Evolutionary conservation across 1,284 basidiomycete species (phyloP), one percentile per base, ranked within the genome.

Genomic region (Entoloma clypeatum): DNA sequence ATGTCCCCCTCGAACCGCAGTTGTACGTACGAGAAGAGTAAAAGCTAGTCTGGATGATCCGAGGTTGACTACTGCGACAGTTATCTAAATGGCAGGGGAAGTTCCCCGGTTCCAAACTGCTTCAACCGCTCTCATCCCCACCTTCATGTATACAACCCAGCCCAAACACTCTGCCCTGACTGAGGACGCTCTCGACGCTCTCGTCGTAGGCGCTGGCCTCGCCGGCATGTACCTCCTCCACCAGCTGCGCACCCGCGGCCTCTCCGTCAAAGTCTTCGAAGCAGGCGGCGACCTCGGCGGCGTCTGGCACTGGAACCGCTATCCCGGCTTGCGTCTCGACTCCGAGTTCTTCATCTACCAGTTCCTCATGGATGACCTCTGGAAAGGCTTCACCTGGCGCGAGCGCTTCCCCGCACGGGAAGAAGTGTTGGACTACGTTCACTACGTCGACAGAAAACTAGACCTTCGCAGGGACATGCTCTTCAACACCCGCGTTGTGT

Each of bases 191-290:
- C n/a, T 43, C 18, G 45, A 47, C 19, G 41, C 33, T 26, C 24
- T 47, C 14, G 32, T 47, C 27, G 41, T 47, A 7, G 45, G 45
- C 13, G 41, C 18, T 8, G 41, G 45, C 3, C 40, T 47, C 19
- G 19, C 29, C 9, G 45, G 45, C 14, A 16, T 42, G n/a, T 43
- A 43, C 14, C 36, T 25, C 14, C 30, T 47, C 30, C 18, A 47
- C 36, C 23, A 29, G 14, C 30, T 42, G 13, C 39, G 36, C 7
- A 42, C 42, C 8, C 19, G 26, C n/a, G 40, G 40, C 10, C 34
- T 38, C 36, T 32, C 26, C 14, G 31, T 46, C 13, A 38, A 43
- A 13, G 24, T 34, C 5, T 27, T 47, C 13, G 41, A 41, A 39
- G 19, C 34, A 14, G 36, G 35, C 4, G 19, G 22, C 10, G 23